Evolutionary conservation across 805 yeast genomes (phyloP), one percentile per base, ranked within the genome.

Genomic region (Hanseniaspora thailandica): DNA sequence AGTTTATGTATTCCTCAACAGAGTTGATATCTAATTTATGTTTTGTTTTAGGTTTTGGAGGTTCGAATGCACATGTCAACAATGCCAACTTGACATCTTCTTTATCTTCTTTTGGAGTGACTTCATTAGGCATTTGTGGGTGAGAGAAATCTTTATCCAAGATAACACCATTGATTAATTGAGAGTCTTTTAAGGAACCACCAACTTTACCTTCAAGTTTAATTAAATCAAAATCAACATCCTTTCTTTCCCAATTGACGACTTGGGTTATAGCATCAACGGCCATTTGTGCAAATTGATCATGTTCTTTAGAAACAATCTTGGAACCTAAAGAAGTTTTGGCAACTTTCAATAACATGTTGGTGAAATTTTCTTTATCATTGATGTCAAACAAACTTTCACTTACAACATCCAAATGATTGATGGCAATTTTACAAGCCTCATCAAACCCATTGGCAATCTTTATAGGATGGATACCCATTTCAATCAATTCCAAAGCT

Each of bases 41-140:
- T 71, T 93, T 93, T 23, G 99, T 93, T 73, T 93, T 93, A 60
- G 99, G 99, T 72, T 93, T 93, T 62, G 99, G 99, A 39, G 99
- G 99, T 74, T 93, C 99, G 66, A 93, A 93, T 61, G 99, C 97
- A 73, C 97, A 90, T 2, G 99, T 93, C 65, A 93, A 76, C 59
- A 93, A 90, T 47, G 97, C 97, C 57, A 93, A 76, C 66, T 86
- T 87, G 58, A 87, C 95, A 67, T 88, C 84, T 3, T 62, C 61
- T 49, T 68, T 65, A 10, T 66, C 67, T 5, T 61, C 66, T 20
- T 58, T 61, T 26, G 69, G 64, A 26, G 57, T 28, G 45, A 90
- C 76, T 52, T 68, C 67, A 64, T 86, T 86, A 49, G 96, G 93
- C 98, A 93, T 93, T 70, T 93, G 99, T 4, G 97, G 96, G 69